phyloP scores from a whole-genome alignment of 805 yeast species.

The Ogataea minuta region DNA sequence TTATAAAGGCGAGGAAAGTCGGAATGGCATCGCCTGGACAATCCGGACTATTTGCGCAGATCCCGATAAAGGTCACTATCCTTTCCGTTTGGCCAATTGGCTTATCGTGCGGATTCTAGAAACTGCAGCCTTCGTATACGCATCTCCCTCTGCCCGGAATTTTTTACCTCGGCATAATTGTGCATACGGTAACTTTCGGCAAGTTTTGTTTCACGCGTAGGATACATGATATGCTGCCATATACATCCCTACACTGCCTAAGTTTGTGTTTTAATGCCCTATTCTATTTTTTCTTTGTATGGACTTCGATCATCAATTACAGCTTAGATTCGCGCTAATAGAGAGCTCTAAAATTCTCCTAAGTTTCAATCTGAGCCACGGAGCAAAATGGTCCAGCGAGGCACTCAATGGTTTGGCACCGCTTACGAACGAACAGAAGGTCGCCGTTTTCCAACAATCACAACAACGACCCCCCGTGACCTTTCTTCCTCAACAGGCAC shows the following conservation, averaged over 20 bases:
- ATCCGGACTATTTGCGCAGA: too few relatives aligned
- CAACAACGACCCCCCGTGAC: slow-evolving; percentile 11
- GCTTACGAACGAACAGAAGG: slow-evolving; percentile 20
- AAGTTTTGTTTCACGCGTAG: not conserved
- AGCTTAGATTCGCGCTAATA: slow-evolving; percentile 32
- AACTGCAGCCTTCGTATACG: too few relatives aligned
- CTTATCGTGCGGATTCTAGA: too few relatives aligned
- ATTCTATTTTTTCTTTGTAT: slow-evolving; percentile 10
- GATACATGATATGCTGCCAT: slow-evolving; percentile 1
- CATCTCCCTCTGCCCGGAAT: too few relatives aligned
- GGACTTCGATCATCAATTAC: slow-evolving; percentile 30
- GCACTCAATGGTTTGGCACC: slow-evolving; percentile 61
- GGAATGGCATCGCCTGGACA: too few relatives aligned
- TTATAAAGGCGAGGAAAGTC: too few relatives aligned
- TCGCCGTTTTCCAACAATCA: slow-evolving; percentile 22
- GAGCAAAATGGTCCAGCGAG: slow-evolving; percentile 84
- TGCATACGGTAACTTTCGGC: too few relatives aligned
- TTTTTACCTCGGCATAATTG: too few relatives aligned
- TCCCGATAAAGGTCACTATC: too few relatives aligned
- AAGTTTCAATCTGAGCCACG: slow-evolving; percentile 59
- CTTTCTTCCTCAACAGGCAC: slow-evolving; percentile 15
- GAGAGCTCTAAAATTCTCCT: slow-evolving; percentile 45
- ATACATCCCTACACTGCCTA: slow-evolving; percentile 2
- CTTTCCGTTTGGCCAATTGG: too few relatives aligned
- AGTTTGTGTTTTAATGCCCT: slow-evolving; percentile 1